phyloP scores from a whole-genome alignment of 1,284 basidiomycete species.

The Cutaneotrichosporon mucoides region DNA sequence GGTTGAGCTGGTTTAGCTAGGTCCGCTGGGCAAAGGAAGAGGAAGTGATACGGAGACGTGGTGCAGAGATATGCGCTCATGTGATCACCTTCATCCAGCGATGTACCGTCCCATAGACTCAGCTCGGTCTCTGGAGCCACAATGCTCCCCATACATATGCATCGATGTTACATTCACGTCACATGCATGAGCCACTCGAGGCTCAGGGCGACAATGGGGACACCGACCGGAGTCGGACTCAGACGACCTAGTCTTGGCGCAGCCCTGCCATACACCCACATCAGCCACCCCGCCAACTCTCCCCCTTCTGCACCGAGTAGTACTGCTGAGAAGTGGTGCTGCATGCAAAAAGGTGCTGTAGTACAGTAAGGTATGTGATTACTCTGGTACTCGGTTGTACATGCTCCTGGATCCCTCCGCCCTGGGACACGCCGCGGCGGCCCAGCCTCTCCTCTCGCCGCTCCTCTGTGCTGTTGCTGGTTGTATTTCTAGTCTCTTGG shows the following conservation, averaged over 20 bases:
- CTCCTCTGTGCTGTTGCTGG: neutral
- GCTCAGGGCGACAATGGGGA: neutral
- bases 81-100: too few species aligned
- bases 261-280: neutral
- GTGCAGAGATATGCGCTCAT: too few species aligned
- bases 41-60: neutral
- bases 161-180: too few species aligned
- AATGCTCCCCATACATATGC: too few species aligned
- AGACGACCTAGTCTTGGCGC: neutral
- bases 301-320: neutral
- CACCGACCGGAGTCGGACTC: neutral
- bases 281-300: neutral
- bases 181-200: too few species aligned
- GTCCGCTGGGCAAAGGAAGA: too few species aligned
- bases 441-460: neutral
- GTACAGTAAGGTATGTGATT: constrained; percentile 4
- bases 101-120: too few species aligned
- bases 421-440: neutral
- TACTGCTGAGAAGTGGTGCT: constrained; percentile 14
- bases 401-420: neutral
- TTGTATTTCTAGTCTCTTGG: neutral
- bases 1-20: too few species aligned
- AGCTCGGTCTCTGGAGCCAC: too few species aligned
- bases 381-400: neutral
- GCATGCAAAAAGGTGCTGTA: constrained; percentile 7